Evolutionary conservation across 2,329 filamentous ascomycete genomes (phyloP), one percentile per base, ranked within the genome.

Genomic region (Xylariaceae sp.): DNA sequence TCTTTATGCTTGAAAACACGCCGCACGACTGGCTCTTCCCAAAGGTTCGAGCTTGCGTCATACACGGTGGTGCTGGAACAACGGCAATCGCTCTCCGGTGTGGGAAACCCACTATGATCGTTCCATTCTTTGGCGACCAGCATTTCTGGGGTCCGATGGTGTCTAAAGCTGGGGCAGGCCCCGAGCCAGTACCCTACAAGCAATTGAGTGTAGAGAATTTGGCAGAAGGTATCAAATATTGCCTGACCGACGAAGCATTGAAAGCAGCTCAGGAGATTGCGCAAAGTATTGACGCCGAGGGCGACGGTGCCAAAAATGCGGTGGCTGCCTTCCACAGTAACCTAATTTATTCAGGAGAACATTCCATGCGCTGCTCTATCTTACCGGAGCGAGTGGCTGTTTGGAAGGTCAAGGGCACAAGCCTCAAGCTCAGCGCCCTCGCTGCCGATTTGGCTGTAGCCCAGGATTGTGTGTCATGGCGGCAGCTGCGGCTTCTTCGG

Each of bases 111-210:
- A 87, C 82, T 4, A 84, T 88, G 77, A 76, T 89, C 19, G 81
- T 89, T 2, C 85, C 85, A 0, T 89, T 89, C 64, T 89, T 89
- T 50, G 85, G 85, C 3, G 85, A 89, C 55, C 85, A 89, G 60
- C 76, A 83, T 37, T 89, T 89, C 57, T 89, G 86, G 85, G 85
- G 85, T 2, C 69, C 72, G 15, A 86, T 86, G 78, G 72, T 89
- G 1, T 72, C 71, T 4, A 76, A 72, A 26, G 72, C 79, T 1
- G 74, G 76, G 19, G 84, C 83, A 1, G 85, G 85, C 1, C 81
- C 84, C 0, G 65, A 75, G 32, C 76, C 83, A 1, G 73, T 87
- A 8, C 83, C 83, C 0, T 85, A 87, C 64, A 87, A 87, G 62
- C 64, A 73, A 9, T 62, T 89, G 2, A 79, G 71, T 1, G 73